phyloP scores from a whole-genome alignment of 208 protist species.

The Crithidia mellificae region DNA sequence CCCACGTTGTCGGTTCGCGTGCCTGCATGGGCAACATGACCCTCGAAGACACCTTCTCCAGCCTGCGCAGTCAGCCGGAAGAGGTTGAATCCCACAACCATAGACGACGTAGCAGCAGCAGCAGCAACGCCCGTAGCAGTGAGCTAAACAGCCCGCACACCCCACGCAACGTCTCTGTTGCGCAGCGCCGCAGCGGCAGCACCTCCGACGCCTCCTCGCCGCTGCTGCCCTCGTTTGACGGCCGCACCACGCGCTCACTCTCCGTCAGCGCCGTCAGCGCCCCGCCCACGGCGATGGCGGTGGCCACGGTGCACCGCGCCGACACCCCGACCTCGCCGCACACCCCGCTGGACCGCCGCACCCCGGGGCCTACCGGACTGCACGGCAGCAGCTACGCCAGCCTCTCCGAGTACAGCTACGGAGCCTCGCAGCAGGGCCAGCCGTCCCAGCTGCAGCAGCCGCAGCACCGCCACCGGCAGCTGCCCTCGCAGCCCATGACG shows the following conservation, averaged over 20 bases:
- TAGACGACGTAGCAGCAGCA: neutral
- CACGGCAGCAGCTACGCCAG: constrained; percentile 16
- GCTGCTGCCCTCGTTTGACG: neutral
- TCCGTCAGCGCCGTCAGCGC: neutral
- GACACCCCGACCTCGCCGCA: constrained; percentile 28
- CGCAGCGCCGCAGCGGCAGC: neutral
- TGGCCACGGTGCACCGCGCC: neutral
- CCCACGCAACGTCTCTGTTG: constrained; percentile 12
- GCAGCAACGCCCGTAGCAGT: neutral
- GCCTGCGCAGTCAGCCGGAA: constrained; percentile 3
- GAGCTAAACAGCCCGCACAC: constrained; percentile 11
- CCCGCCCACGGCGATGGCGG: neutral
- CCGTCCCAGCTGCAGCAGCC: too few species aligned
- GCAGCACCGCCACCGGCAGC: constrained; percentile 23
- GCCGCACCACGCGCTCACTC: neutral
- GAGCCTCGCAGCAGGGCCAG: neutral
- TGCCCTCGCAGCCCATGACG: constrained; percentile 33
- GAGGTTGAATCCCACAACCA: neutral
- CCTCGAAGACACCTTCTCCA: constrained; percentile 4
- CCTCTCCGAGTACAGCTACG: constrained; percentile 16
- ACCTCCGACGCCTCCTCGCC: constrained; percentile 7
- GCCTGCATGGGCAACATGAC: neutral
- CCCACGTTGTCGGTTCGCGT: too few species aligned
- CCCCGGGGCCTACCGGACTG: constrained; percentile 1
- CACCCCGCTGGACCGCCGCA: constrained; percentile 42